Conservation (phyloP, 1,284 basidiomycete genomes). For the Psilocybe mexicana region DNA sequence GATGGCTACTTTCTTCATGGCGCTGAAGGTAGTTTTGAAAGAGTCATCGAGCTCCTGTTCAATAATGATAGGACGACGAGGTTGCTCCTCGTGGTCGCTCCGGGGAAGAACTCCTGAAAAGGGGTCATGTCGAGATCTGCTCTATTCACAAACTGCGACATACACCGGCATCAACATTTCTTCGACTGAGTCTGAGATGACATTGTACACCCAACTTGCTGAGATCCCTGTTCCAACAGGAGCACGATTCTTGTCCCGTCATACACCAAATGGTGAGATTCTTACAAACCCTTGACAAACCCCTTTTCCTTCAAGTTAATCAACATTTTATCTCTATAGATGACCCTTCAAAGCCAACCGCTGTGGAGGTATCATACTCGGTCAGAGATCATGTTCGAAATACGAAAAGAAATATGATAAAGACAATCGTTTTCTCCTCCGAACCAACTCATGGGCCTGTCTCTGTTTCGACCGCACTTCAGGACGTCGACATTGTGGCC, state of each 20-base stretch:
- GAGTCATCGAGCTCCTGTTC: too few species aligned
- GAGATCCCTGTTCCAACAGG: conserved; percentile 43
- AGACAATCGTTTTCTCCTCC: conserved; percentile 38
- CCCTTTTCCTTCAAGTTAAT: neutral
- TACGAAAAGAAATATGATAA: conserved; percentile 44
- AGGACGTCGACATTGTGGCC: conserved; percentile 46
- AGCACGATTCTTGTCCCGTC: conserved; percentile 32
- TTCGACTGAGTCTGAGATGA: neutral
- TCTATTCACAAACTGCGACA: too few species aligned
- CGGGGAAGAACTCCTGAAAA: too few species aligned
- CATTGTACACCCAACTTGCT: conserved; percentile 41
- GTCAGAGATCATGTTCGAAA: conserved; percentile 51
- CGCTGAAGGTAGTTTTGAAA: neutral
- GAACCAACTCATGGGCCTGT: conserved; percentile 14
- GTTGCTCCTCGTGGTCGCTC: too few species aligned
- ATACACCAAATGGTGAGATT: conserved; percentile 24
- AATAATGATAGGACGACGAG: too few species aligned
- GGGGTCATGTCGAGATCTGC: too few species aligned
- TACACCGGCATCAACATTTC: too few species aligned
- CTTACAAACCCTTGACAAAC: neutral
- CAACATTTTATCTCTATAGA: neutral
- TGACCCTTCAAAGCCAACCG: conserved; percentile 26
- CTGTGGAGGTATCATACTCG: conserved; percentile 44
- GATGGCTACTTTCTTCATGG: conserved; percentile 38
- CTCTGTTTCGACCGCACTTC: conserved; percentile 26